Evolutionary conservation across 78 protist species (phyloP).

Genomic region (Cyanophora paradoxa): DNA sequence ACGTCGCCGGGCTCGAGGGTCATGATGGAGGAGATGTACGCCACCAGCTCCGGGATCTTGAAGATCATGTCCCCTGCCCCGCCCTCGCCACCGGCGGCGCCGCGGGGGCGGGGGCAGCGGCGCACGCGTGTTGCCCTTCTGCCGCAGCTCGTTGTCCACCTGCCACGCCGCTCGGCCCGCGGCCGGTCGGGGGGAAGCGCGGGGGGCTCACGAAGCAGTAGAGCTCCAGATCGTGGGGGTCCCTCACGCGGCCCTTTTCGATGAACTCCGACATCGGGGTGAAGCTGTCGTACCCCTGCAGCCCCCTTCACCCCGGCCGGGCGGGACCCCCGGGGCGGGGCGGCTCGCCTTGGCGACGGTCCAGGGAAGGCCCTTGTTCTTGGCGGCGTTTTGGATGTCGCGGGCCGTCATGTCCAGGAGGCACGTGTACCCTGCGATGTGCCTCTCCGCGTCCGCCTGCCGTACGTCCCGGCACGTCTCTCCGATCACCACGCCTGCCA

Average conservation of each 20-base stretch:
- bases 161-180: too few species aligned
- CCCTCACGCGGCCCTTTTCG: too few species aligned
- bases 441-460: not conserved
- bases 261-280: not conserved
- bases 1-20: not conserved
- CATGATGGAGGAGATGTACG: not conserved
- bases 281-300: not conserved
- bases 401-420: not conserved
- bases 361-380: not conserved
- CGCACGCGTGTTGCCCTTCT: not conserved
- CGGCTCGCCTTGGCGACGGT: not conserved
- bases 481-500: not conserved
- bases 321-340: too few species aligned
- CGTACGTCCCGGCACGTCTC: too few species aligned
- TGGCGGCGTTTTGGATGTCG: not conserved
- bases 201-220: too few species aligned
- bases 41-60: not conserved
- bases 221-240: too few species aligned
- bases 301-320: too few species aligned
- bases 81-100: too few species aligned
- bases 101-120: too few species aligned
- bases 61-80: not conserved
- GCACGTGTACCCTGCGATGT: not conserved
- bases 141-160: not conserved
- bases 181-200: too few species aligned